Percentiles rank a stretch among this genome's conserved stretches.
Evolutionary conservation across 176 grass and related monocot species (phyloP).

Genomic region (Oryza coarctata): DNA sequence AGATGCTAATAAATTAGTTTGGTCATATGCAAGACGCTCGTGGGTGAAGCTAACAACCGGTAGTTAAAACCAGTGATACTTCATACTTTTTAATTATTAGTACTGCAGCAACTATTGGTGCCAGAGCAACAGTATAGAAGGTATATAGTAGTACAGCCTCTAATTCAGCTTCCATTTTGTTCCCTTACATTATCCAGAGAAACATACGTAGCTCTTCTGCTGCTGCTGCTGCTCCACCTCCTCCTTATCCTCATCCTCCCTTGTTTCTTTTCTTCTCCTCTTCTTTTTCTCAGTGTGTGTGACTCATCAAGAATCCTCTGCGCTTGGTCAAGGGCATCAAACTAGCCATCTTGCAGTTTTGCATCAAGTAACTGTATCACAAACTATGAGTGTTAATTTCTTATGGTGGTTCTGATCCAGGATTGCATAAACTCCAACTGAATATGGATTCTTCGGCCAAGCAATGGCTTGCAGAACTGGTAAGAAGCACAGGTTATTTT

Average conservation of each 20-base stretch:
- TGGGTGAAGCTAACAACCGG: too few relatives aligned
- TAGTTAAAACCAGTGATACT: too few relatives aligned
- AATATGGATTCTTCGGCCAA: slow-evolving; percentile 18
- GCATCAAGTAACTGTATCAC: neutral
- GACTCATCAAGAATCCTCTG: neutral
- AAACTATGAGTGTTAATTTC: too few relatives aligned
- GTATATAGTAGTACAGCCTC: too few relatives aligned
- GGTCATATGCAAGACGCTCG: too few relatives aligned
- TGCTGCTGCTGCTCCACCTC: too few relatives aligned
- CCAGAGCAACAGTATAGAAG: neutral
- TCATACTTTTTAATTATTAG: too few relatives aligned
- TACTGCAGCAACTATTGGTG: too few relatives aligned
- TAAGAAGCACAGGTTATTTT: neutral
- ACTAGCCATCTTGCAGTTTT: neutral
- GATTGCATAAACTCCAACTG: neutral
- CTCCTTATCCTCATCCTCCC: neutral
- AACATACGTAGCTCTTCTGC: too few relatives aligned
- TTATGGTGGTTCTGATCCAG: neutral
- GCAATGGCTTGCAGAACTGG: slow-evolving; percentile 30
- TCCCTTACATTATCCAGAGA: too few relatives aligned
- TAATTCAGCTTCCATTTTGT: too few relatives aligned
- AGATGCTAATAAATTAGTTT: neutral
- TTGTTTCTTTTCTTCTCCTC: neutral
- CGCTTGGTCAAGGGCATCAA: neutral
- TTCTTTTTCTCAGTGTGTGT: neutral